Evolutionary conservation across 2,329 filamentous ascomycete genomes (phyloP), one percentile per base, ranked within the genome.

Genomic region (Fusarium continuum): DNA sequence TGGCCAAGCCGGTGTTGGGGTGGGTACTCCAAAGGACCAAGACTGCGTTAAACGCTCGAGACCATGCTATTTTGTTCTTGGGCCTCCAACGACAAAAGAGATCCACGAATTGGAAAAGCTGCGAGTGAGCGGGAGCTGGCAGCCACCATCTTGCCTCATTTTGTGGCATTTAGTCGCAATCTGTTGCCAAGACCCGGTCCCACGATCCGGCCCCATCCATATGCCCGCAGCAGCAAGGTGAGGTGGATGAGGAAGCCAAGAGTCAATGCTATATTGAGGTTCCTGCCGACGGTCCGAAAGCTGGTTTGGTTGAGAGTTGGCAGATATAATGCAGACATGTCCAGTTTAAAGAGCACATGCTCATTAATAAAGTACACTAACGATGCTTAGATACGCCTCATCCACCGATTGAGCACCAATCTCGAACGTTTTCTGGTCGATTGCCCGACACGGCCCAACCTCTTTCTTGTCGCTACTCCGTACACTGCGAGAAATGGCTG

Each of bases 91-190:
- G 5, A 14, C 11, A 29, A 14, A 14, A n/a, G 28, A 45, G 35
- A 26, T 40, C 20, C 43, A 29, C 17, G 19, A 36, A 26, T 41
- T 17, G 39, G 45, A 32, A 25, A n/a, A 35, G 22, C 31, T 40
- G 34, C 43, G 17, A 44, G 19, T 4, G 13, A 25, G 36, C 31
- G 8, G 43, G 35, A 65, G 44, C 45, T 45, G 55, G 48, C 43
- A 61, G 55, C 49, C 49, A 55, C 48, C n/a, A 19, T 39, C n/a
- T 40, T 31, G 50, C 60, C 65, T 63, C 66, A 70, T 70, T 55
- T 50, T 48, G 51, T 55, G 44, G 40, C 41, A 56, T 68, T 49
- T 46, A 59, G 52, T 63, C 68, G 68, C 55, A 65, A 70, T 70
- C 60, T 40, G 26, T 17, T 40, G 61, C 68, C 68, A 70, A 70